These are phyloP conservation scores for Puccinia horiana DNA, from an alignment of 1,284 basidiomycete species.

Conservation along the genomic window DNA sequence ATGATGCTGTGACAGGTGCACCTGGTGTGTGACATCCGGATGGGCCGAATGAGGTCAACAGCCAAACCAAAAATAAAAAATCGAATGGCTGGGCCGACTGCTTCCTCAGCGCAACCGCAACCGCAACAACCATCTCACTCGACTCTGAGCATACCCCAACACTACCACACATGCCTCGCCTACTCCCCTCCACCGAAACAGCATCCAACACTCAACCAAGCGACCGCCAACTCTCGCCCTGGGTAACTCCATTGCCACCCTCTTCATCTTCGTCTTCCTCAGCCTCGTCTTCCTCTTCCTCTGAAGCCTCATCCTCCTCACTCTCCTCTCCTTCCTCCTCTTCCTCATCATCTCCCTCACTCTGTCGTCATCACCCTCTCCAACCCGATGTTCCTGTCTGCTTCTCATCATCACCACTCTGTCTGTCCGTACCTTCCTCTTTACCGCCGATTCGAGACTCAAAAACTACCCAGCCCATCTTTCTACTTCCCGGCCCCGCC, in stretches of 20 bases:
- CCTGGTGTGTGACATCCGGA: too few relatives aligned
- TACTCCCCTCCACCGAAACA: not conserved
- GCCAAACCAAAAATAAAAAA: too few relatives aligned
- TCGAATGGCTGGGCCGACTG: too few relatives aligned
- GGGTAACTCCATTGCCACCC: not conserved
- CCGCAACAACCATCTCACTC: not conserved
- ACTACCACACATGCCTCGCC: too few relatives aligned
- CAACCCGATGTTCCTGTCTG: not conserved
- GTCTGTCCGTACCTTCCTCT: constrained; percentile 1
- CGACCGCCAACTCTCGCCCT: not conserved
- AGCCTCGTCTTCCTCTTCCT: not conserved
- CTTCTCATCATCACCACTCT: constrained; percentile 1
- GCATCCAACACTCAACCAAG: not conserved
- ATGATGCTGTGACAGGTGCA: too few relatives aligned
- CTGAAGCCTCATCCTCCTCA: not conserved
- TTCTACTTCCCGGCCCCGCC: constrained; percentile 37
- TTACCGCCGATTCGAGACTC: not conserved
- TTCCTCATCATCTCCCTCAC: constrained; percentile 18
- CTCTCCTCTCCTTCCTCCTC: constrained; percentile 10
- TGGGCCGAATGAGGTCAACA: too few relatives aligned
- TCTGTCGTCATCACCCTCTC: not conserved
- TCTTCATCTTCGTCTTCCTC: not conserved
- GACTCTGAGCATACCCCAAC: not conserved
- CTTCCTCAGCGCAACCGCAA: too few relatives aligned
- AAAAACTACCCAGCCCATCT: not conserved